Evolutionary conservation across 2,329 filamentous ascomycete genomes (phyloP), one percentile per base, ranked within the genome.

Genomic region (Beauveria rudraprayagi): DNA sequence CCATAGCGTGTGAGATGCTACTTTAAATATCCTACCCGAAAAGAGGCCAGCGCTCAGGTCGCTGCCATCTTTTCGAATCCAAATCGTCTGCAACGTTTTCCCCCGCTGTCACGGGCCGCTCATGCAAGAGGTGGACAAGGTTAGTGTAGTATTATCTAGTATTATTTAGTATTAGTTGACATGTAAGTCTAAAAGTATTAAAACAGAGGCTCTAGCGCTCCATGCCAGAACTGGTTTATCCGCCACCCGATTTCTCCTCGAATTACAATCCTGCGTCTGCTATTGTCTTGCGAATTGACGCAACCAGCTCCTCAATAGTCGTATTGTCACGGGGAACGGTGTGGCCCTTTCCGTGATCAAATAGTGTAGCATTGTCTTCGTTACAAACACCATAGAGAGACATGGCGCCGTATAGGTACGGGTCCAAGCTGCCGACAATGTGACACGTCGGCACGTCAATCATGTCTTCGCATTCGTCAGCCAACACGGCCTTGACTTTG

Each of bases 321-420:
- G 72, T 73, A 59, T 74, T 75, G 60, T 83, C 80, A 63, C 83
- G 74, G 0, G 85, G 84, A 5, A 87, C 73, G 0, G 82, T 86
- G 67, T 88, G 85, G 0, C 84, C 85, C 66, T 86, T 86, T 5
- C 83, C 84, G 64, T 86, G 83, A 65, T 88, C 84, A 63, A 87
- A 87, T n/a, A 87, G 75, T 40, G 78, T 76, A 0, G 83, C 83
- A 1, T 73, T 79, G 61, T 87, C 83, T 0, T 78, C 78, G 52
- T 86, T 81, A 64, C 84, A 88, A 26, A 85, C 77, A 65, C 84
- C 84, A 71, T 81, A 86, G 3, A 87, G 75, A 0, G 83, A 82
- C 73, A 86, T 78, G 2, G 82, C 81, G 0, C 84, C 84, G 40
- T 83, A 76, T 2, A 86, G 76, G 65, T 86, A 87, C 0, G 84